Base-by-base conservation (phyloP, 2,329 filamentous ascomycete genomes). In the Huntiella moniliformis region DNA sequence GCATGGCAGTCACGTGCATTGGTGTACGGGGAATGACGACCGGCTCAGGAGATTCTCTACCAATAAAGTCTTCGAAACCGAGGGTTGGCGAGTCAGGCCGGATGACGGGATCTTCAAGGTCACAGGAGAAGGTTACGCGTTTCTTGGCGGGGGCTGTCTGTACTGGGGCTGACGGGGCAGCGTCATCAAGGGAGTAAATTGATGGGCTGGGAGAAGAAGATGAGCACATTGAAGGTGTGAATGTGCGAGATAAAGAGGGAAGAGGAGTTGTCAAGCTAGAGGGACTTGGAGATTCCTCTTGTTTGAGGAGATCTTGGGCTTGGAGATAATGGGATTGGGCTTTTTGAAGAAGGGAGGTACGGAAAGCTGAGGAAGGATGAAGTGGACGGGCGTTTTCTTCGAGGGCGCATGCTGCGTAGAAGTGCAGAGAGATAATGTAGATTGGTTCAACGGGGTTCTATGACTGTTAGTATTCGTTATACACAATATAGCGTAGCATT, bases 41-140 rank as follows among this genome's bases (percentile, higher is more conserved):
- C 5, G 48, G 50, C 35, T 52, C 48, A 15, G 28, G 45, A 3
- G 52, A 52, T n/a, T 53, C 45, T 55, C 57, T 13, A 53, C 54
- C 43, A 50, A 49, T 45, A 32, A 49, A 59, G 51, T 67, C 67
- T 44, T 70, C 68, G 47, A 72, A 66, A 8, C 73, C 73, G 4
- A 77, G 65, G 0, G 73, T 77, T 1, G 73, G 73, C 3, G 72
- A 76, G 52, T 77, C 73, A 0, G 72, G 73, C 6, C 73, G 69
- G 50, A 73, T 63, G 31, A 66, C 59, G 15, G 69, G 67, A 52
- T 71, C 61, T 12, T 60, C 58, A 12, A 59, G 52, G 10, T 55
- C 55, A 17, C 62, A 57, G 33, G 52, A 55, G 47, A 63, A 67
- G 34, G 57, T 58, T 31, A 65, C 61, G 16, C 60, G 60, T 54